Conservation (phyloP, 2,329 filamentous ascomycete species). For the Ciborinia camelliae region DNA sequence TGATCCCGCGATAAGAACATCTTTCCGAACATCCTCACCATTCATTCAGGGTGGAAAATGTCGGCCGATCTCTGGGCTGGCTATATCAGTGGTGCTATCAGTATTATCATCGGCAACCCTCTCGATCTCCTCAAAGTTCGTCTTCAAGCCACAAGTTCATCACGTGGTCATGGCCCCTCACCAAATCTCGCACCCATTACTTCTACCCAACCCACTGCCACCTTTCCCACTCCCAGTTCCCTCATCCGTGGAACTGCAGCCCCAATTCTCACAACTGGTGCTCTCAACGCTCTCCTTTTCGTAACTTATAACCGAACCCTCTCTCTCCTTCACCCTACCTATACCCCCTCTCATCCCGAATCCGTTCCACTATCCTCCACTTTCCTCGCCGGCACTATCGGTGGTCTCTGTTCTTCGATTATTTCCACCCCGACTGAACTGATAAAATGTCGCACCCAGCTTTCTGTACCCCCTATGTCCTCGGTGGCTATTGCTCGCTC, state of each 20-base stretch:
- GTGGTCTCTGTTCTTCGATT: slow-evolving; percentile 80
- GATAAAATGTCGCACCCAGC: slow-evolving; percentile 83
- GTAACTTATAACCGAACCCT: slow-evolving; percentile 87
- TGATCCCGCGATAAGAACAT: slow-evolving; percentile 2
- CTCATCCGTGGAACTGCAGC: slow-evolving; percentile 69
- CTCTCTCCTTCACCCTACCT: slow-evolving; percentile 49
- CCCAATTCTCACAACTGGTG: slow-evolving; percentile 84
- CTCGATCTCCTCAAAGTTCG: slow-evolving; percentile 77
- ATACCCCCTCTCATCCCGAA: slow-evolving; percentile 34
- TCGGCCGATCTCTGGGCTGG: slow-evolving; percentile 85
- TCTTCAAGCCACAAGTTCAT: slow-evolving; percentile 60
- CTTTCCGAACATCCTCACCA: neutral
- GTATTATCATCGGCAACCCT: slow-evolving; percentile 86
- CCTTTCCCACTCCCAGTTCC: slow-evolving; percentile 40
- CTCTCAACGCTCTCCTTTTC: slow-evolving; percentile 86
- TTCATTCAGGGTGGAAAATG: slow-evolving; percentile 26
- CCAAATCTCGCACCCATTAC: slow-evolving; percentile 19
- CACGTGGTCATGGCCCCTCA: slow-evolving; percentile 15
- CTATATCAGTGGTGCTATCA: slow-evolving; percentile 79
- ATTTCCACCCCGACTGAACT: slow-evolving; percentile 87
- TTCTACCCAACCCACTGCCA: slow-evolving; percentile 31
- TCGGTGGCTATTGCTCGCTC: slow-evolving; percentile 58
- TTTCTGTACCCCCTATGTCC: slow-evolving; percentile 43
- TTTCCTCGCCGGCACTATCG: slow-evolving; percentile 76
- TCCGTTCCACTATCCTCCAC: slow-evolving; percentile 55